Evolutionary conservation across 1,284 basidiomycete species (phyloP).

Genomic region (Moniliophthora roreri): DNA sequence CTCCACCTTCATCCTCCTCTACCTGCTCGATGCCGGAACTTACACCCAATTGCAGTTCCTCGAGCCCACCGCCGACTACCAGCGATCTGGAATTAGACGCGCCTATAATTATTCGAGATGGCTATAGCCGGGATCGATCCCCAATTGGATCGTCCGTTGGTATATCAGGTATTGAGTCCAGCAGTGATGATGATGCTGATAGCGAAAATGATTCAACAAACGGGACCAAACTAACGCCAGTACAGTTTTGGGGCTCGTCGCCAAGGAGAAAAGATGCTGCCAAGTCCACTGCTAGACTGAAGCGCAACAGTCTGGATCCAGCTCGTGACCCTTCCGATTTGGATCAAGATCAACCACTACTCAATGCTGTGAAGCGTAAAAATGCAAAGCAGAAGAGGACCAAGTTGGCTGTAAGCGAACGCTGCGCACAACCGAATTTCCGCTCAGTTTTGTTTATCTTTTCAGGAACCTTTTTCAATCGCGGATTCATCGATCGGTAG

Average conservation of each 20-base stretch:
- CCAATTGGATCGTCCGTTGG: slow-evolving; percentile 14
- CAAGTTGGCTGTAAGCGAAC: slow-evolving; percentile 27
- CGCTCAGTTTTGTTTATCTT: slow-evolving; percentile 24
- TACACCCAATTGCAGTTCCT: slow-evolving; percentile 62
- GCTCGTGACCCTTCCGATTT: slow-evolving; percentile 2
- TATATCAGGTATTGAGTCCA: slow-evolving; percentile 23
- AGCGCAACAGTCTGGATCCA: background rate
- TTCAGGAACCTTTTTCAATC: slow-evolving; percentile 10
- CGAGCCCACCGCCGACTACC: slow-evolving; percentile 57
- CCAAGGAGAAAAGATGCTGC: slow-evolving; percentile 26
- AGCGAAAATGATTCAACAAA: slow-evolving; percentile 27
- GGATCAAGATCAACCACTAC: slow-evolving; percentile 12
- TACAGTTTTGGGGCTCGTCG: slow-evolving; percentile 39
- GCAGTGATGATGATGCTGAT: slow-evolving; percentile 21
- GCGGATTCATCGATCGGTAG: slow-evolving; percentile 47
- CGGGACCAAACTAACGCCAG: slow-evolving; percentile 35
- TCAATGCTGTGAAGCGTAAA: slow-evolving; percentile 10
- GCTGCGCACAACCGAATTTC: background rate
- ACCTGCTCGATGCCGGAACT: slow-evolving; percentile 53
- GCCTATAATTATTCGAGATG: slow-evolving; percentile 26
- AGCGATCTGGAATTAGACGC: slow-evolving; percentile 38
- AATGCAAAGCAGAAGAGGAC: slow-evolving; percentile 17
- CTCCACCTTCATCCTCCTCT: slow-evolving; percentile 20
- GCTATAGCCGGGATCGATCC: slow-evolving; percentile 16
- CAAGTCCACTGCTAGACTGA: slow-evolving; percentile 10